These are phyloP conservation scores for Alternaria ventricosa DNA, from an alignment of 2,329 filamentous ascomycete genomes.

Conservation along the genomic window DNA sequence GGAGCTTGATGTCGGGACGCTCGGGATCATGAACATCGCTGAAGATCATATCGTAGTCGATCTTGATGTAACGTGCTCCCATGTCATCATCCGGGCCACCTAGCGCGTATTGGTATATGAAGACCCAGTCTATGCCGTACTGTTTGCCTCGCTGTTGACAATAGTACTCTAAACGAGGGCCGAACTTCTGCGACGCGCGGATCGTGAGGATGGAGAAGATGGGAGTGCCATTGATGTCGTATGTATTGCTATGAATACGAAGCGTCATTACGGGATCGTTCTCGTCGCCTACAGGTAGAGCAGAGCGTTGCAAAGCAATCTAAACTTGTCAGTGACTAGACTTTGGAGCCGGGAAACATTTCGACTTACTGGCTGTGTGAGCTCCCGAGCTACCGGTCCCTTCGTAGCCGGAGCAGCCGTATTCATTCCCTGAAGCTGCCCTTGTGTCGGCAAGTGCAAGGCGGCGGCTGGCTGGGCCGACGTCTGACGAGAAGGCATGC, in stretches of 20 bases:
- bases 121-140: constrained; percentile 16
- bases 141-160: constrained; percentile 18
- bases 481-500: constrained; percentile 3
- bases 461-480: neutral
- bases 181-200: constrained; percentile 9
- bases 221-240: constrained; percentile 7
- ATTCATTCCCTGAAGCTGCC: neutral
- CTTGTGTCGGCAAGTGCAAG: neutral
- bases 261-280: constrained; percentile 2
- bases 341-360: neutral
- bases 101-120: constrained; percentile 16
- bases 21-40: constrained; percentile 10
- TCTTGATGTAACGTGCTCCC: constrained; percentile 1
- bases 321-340: constrained; percentile 2
- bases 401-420: neutral
- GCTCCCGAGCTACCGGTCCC: neutral
- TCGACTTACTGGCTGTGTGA: neutral
- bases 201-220: constrained; percentile 25
- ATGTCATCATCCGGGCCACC: neutral
- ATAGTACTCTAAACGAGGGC: constrained; percentile 20
- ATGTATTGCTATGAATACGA: constrained; percentile 19
- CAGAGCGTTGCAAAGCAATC: neutral
- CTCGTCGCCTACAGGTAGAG: neutral
- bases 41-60: constrained; percentile 21
- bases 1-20: constrained; percentile 1